phyloP scores from a whole-genome alignment of 176 grass and related monocot genomes.

The Lolium rigidum region DNA sequence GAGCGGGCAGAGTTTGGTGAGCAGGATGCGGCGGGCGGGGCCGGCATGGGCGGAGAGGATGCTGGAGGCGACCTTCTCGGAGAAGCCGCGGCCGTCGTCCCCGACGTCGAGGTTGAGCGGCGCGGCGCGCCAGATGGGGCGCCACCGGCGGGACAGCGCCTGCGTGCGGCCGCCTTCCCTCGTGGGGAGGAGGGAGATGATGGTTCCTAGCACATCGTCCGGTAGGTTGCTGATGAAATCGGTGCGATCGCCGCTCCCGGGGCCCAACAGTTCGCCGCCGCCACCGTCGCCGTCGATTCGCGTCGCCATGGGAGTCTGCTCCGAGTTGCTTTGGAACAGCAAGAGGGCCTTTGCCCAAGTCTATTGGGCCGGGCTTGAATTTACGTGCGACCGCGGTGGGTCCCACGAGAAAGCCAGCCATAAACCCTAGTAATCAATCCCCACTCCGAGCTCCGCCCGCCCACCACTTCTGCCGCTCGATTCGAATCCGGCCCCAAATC shows the following conservation, averaged over 20 bases:
- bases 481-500: conserved; percentile 42
- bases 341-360: neutral
- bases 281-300: neutral
- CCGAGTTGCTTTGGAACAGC: conserved; percentile 9
- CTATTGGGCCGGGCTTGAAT: neutral
- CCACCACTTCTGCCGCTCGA: conserved; percentile 34
- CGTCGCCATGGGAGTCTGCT: neutral
- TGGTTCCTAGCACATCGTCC: neutral
- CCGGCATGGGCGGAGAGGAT: neutral
- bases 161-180: neutral
- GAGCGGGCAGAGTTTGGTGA: neutral
- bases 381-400: neutral
- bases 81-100: neutral
- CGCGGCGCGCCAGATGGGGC: neutral
- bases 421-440: conserved; percentile 51
- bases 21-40: neutral
- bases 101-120: neutral
- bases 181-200: neutral
- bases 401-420: neutral
- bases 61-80: neutral
- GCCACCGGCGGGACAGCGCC: neutral
- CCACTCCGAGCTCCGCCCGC: neutral
- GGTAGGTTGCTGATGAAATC: neutral
- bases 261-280: neutral
- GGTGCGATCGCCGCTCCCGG: neutral